These are phyloP conservation scores for Fusarium burgessii DNA, from an alignment of 2,329 filamentous ascomycete genomes.

Conservation along the genomic window DNA sequence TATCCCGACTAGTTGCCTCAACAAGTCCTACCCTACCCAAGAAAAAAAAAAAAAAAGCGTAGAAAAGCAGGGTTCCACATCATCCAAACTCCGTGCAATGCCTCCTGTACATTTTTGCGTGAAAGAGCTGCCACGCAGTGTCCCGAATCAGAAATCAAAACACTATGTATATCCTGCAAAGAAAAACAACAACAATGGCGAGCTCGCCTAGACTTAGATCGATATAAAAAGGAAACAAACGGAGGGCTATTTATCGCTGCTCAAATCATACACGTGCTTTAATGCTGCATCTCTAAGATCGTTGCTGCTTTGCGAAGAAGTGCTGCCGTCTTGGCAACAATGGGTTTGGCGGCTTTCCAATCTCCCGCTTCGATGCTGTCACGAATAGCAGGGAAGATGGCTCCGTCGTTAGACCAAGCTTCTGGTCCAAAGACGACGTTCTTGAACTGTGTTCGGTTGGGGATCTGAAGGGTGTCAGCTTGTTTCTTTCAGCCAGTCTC, in stretches of 20 bases:
- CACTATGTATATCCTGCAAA: slow-evolving; percentile 36
- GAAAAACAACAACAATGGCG: slow-evolving; percentile 32
- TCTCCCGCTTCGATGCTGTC: slow-evolving; percentile 80
- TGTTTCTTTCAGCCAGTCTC: not conserved
- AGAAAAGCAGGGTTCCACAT: slow-evolving; percentile 33
- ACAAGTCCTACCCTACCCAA: slow-evolving; percentile 34
- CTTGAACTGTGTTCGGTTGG: slow-evolving; percentile 91
- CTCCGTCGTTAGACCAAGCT: slow-evolving; percentile 69
- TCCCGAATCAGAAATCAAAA: slow-evolving; percentile 28
- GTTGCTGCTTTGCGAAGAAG: slow-evolving; percentile 72
- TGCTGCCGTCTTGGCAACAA: slow-evolving; percentile 77
- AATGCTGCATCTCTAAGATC: slow-evolving; percentile 46
- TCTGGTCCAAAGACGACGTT: slow-evolving; percentile 91
- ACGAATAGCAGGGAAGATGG: slow-evolving; percentile 76
- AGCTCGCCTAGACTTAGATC: slow-evolving; percentile 26
- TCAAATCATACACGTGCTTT: slow-evolving; percentile 39
- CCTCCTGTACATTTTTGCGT: slow-evolving; percentile 47
- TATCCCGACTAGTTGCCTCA: slow-evolving; percentile 27
- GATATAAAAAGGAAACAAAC: slow-evolving; percentile 21
- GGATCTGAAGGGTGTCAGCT: slow-evolving; percentile 67
- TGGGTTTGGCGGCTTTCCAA: slow-evolving; percentile 74
- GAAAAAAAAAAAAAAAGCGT: slow-evolving; percentile 26
- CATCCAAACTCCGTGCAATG: slow-evolving; percentile 53
- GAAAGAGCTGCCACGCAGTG: slow-evolving; percentile 29
- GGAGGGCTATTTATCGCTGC: slow-evolving; percentile 13